Percentiles rank a stretch among this genome's conserved stretches.
phyloP scores from a whole-genome alignment of 2,329 filamentous ascomycete species.

The Metarhizium guizhouense region DNA sequence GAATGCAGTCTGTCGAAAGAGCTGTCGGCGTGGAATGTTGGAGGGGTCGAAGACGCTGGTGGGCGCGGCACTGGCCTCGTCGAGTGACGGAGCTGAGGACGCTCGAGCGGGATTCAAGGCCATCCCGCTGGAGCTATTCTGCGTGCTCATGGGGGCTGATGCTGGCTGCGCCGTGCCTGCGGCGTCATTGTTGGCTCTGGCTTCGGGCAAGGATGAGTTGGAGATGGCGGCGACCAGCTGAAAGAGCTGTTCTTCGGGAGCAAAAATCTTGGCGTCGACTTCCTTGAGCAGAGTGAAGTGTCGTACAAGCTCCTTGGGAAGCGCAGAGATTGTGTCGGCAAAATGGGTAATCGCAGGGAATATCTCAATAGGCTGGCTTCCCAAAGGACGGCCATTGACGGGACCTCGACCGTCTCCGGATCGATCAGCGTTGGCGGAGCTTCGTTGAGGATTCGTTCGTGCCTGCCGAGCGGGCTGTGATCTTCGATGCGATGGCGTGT shows the following conservation, averaged over 20 bases:
- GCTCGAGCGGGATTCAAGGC: conserved; percentile 26
- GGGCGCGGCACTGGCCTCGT: conserved; percentile 28
- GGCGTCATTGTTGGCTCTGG: conserved; percentile 34
- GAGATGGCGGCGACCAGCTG: conserved; percentile 61
- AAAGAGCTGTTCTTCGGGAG: conserved; percentile 73
- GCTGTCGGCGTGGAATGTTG: conserved; percentile 58
- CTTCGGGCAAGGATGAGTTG: conserved; percentile 38
- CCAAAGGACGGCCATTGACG: conserved; percentile 31
- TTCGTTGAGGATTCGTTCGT: conserved; percentile 54
- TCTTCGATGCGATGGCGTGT: conserved; percentile 43
- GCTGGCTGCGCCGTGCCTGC: conserved; percentile 31
- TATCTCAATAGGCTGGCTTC: conserved; percentile 55
- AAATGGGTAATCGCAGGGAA: conserved; percentile 66
- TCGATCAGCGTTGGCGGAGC: conserved; percentile 38
- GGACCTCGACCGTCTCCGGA: conserved; percentile 34
- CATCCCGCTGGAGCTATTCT: conserved; percentile 37
- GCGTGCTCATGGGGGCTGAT: conserved; percentile 40
- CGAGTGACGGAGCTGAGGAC: conserved; percentile 27
- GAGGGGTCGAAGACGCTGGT: conserved; percentile 41
- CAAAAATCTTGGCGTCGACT: conserved; percentile 93
- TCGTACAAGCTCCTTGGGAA: conserved; percentile 89
- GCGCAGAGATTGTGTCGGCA: conserved; percentile 81
- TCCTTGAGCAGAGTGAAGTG: conserved; percentile 96
- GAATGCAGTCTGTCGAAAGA: conserved; percentile 70
- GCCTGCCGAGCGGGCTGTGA: conserved; percentile 57